Percentiles rank a stretch among this genome's conserved stretches.
These are phyloP conservation scores for Pichia occidentalis DNA, from an alignment of 805 yeast genomes.

Conservation along the genomic window DNA sequence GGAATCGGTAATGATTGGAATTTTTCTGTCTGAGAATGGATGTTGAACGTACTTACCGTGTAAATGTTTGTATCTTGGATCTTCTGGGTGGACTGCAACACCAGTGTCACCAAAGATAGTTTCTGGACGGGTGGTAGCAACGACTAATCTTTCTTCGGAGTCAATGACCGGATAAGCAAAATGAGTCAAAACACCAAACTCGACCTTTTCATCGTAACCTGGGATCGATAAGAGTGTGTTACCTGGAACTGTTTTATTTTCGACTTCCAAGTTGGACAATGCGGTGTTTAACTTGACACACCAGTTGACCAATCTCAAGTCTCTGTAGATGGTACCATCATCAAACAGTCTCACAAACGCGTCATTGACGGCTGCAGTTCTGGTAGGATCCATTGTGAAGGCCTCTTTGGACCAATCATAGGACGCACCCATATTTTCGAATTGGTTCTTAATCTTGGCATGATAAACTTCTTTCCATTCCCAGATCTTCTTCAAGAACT, in stretches of 20 bases:
- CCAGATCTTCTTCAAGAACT: constrained; percentile 85
- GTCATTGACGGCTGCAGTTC: constrained; percentile 76
- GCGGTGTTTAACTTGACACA: constrained; percentile 92
- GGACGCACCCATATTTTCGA: constrained; percentile 87
- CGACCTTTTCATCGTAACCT: constrained; percentile 82
- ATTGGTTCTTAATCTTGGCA: constrained; percentile 73
- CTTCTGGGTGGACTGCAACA: constrained; percentile 96
- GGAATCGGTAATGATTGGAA: constrained; percentile 84
- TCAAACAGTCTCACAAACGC: constrained; percentile 89
- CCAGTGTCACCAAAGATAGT: constrained; percentile 97
- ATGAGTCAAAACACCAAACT: constrained; percentile 95
- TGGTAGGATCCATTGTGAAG: constrained; percentile 78
- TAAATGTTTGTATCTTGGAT: constrained; percentile 83
- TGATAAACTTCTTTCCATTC: constrained; percentile 98
- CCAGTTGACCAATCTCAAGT: constrained; percentile 92
- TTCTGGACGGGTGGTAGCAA: constrained; percentile 99
- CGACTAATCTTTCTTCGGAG: constrained; percentile 78
- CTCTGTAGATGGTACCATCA: constrained; percentile 93
- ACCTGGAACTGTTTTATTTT: constrained; percentile 81
- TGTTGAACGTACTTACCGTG: constrained; percentile 91
- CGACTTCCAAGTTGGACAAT: constrained; percentile 92
- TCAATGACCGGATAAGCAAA: constrained; percentile 85
- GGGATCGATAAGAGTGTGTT: constrained; percentile 80
- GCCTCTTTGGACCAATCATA: constrained; percentile 95
- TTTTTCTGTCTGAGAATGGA: constrained; percentile 77